Percentiles rank a stretch among this genome's conserved stretches.
phyloP scores from a whole-genome alignment of 805 yeast genomes.

The Yarrowia phangngaensis region DNA sequence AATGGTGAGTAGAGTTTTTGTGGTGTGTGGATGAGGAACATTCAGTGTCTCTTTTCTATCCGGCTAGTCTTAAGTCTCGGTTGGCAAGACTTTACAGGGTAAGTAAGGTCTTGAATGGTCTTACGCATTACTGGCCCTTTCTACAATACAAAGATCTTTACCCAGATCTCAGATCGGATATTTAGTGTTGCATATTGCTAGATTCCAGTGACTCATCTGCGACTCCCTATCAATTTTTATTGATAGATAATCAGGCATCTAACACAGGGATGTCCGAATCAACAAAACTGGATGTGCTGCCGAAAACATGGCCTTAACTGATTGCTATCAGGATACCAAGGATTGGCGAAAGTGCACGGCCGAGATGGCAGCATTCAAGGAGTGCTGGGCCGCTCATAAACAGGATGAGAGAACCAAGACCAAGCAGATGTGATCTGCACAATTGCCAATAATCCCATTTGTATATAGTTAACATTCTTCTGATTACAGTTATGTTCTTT shows the following conservation, averaged over 20 bases:
- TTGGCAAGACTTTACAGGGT: no score
- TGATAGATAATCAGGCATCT: neutral
- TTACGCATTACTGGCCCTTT: no score
- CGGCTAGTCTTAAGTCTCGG: no score
- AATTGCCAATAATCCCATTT: neutral
- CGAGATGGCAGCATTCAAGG: conserved; percentile 59
- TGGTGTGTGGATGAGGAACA: neutral
- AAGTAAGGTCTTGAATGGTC: no score
- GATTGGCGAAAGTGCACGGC: conserved; percentile 74
- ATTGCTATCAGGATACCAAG: conserved; percentile 76
- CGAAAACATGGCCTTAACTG: conserved; percentile 64
- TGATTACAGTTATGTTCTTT: no score
- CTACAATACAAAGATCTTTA: no score
- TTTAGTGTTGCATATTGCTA: no score
- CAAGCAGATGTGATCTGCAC: conserved; percentile 13
- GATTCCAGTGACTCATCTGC: no score
- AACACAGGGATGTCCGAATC: conserved; percentile 62
- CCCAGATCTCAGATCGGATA: no score
- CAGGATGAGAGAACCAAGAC: conserved; percentile 47
- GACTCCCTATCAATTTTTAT: neutral
- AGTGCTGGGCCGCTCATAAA: conserved; percentile 59
- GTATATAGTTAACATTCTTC: conserved; percentile 20
- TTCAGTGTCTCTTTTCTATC: no score
- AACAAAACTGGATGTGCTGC: conserved; percentile 69
- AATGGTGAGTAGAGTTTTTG: conserved; percentile 46